These are phyloP conservation scores for Phytophthora vignae DNA, from an alignment of 352 stramenopile species.

Conservation along the genomic window DNA sequence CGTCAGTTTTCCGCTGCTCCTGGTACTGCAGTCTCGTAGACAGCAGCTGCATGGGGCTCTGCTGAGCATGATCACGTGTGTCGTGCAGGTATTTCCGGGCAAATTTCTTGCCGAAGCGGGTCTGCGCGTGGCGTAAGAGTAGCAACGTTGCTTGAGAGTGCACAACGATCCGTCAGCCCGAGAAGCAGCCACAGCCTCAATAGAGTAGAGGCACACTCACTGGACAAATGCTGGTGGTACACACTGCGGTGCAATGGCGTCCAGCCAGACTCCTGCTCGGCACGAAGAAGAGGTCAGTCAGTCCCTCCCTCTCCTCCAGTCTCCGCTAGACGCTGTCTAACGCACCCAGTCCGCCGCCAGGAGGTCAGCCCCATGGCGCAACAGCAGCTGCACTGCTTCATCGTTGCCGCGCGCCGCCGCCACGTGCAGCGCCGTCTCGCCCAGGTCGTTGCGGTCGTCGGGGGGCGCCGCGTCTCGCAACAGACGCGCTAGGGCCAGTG, in stretches of 20 bases:
- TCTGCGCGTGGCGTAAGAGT: constrained; percentile 67
- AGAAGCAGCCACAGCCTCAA: neutral
- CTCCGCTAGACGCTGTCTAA: constrained; percentile 10
- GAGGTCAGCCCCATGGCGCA: constrained; percentile 64
- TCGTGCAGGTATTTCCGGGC: constrained; percentile 62
- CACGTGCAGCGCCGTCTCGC: constrained; percentile 81
- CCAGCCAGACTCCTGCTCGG: constrained; percentile 80
- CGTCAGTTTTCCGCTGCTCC: neutral
- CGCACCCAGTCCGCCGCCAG: constrained; percentile 67
- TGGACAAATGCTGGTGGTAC: constrained; percentile 72
- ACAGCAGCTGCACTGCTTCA: constrained; percentile 57
- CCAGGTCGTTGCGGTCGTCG: constrained; percentile 71
- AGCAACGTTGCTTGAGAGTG: constrained; percentile 62
- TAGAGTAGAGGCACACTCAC: constrained; percentile 43
- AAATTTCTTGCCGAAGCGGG: constrained; percentile 57
- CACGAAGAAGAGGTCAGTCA: constrained; percentile 24
- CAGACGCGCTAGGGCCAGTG: constrained; percentile 22
- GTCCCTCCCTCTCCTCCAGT: neutral
- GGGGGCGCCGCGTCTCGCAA: constrained; percentile 44
- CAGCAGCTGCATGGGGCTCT: constrained; percentile 77
- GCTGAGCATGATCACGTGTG: constrained; percentile 54
- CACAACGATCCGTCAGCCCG: constrained; percentile 21
- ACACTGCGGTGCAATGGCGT: constrained; percentile 80
- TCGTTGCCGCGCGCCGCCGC: constrained; percentile 66
- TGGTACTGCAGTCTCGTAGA: constrained; percentile 32